Conservation (phyloP, 768 basidiomycete species). For the Calocera cornea region DNA sequence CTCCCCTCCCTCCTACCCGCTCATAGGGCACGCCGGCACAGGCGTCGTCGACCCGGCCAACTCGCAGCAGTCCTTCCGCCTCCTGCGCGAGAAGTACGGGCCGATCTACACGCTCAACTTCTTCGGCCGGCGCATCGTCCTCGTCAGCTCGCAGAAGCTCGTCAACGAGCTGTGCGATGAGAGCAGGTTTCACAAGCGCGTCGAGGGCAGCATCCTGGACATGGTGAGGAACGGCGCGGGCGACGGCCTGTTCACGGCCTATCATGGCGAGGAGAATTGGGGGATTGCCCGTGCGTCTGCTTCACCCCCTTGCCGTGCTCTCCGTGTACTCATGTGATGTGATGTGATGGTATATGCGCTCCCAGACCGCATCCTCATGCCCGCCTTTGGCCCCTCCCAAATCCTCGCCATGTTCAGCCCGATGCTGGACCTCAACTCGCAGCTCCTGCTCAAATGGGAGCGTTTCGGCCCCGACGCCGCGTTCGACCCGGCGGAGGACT, state of each 20-base stretch:
- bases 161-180: constrained; percentile 34
- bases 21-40: background rate
- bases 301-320: background rate
- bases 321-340: too few species aligned
- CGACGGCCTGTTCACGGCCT: constrained; percentile 35
- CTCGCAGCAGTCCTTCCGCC: background rate
- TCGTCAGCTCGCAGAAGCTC: constrained; percentile 28
- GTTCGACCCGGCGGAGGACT: constrained; percentile 36
- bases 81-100: constrained; percentile 23
- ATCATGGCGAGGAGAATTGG: constrained; percentile 35
- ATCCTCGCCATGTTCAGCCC: constrained; percentile 37
- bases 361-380: constrained; percentile 28
- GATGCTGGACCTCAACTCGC: constrained; percentile 34
- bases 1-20: background rate
- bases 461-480: constrained; percentile 31
- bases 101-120: constrained; percentile 31
- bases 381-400: constrained; percentile 31
- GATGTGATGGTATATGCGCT: constrained; percentile 18
- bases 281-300: constrained; percentile 30
- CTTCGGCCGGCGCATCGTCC: constrained; percentile 22
- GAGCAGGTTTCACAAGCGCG: constrained; percentile 30
- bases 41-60: background rate
- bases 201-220: constrained; percentile 22
- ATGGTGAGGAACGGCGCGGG: constrained; percentile 28
- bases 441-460: constrained; percentile 35